Evolutionary conservation across 2,329 filamentous ascomycete species (phyloP).

Genomic region (Dothiorella sarmentorum): DNA sequence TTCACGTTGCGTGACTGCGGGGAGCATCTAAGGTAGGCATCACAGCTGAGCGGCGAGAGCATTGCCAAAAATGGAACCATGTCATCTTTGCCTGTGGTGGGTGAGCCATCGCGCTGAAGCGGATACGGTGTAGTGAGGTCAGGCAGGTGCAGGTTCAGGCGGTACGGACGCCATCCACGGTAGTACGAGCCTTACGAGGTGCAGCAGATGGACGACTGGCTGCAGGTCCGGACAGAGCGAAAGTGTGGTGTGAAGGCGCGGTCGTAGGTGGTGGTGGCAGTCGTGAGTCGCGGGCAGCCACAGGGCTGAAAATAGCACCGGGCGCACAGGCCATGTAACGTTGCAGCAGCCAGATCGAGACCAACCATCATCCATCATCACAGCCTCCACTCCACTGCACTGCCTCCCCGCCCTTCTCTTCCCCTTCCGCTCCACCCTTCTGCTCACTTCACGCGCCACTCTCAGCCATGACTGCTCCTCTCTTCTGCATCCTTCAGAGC

Average conservation of each 20-base stretch:
- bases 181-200: conserved; percentile 10
- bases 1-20: neutral
- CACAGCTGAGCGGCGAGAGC: neutral
- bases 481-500: neutral
- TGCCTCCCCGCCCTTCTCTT: neutral
- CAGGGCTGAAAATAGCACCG: conserved; percentile 6
- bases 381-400: no score
- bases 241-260: neutral
- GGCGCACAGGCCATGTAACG: conserved; percentile 5
- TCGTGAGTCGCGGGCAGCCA: no score
- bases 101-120: neutral
- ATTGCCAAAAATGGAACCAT: conserved; percentile 3
- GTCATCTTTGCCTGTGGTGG: neutral
- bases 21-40: neutral
- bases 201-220: neutral
- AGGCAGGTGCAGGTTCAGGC: neutral
- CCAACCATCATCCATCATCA: no score
- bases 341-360: no score
- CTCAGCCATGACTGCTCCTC: neutral
- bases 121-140: neutral
- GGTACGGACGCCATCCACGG: neutral
- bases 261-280: neutral
- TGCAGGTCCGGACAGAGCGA: neutral
- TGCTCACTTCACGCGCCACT: neutral
- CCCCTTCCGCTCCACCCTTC: neutral